Evolutionary conservation across 73 alveolate genomes (phyloP), one percentile per base, ranked within the genome.

Genomic region (Paramecium primaurelia): DNA sequence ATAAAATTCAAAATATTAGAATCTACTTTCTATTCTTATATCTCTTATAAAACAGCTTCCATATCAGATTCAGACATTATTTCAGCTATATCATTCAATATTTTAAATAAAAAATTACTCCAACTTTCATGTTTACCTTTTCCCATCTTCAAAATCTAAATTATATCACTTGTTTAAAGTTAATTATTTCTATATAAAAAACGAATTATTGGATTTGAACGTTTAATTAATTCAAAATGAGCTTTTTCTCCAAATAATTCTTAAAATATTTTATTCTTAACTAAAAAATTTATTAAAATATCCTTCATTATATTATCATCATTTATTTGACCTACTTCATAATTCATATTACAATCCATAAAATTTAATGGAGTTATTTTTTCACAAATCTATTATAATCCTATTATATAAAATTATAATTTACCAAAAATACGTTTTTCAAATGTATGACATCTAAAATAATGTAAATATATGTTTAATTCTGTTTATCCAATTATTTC

Each of bases 121-220:
- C 91, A 80, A 80, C 77, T 80, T 45, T 80, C 91, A 80, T 80
- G 91, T 36, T 80, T 80, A 4, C 91, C 91, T 20, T 80, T 80
- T 11, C 71, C 71, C 91, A 80, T 80, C 26, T 64, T 80, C 42
- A 80, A 32, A 7, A 80, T 80, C 0, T 80, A 8, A 28, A 80
- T 25, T 44, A 80, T 47, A 22, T 42, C 91, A 42, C 58, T 42
- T 49, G 47, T 40, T 45, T 80, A 20, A 8, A 80, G 30, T 49
- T 80, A 22, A 9, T 80, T 40, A 80, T 80, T 40, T 25, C 58
- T 18, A 80, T 80, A 80, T 26, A 80, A 44, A 47, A 80, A 80
- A n/a, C 73, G 49, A 45, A 80, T 80, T 11, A 80, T 38, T 6
- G 75, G 77, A 44, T 14, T 38, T 20, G 77, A 44, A 16, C 91